Conservation (phyloP, 2,329 filamentous ascomycete genomes). For the Gaeumannomyces tritici region DNA sequence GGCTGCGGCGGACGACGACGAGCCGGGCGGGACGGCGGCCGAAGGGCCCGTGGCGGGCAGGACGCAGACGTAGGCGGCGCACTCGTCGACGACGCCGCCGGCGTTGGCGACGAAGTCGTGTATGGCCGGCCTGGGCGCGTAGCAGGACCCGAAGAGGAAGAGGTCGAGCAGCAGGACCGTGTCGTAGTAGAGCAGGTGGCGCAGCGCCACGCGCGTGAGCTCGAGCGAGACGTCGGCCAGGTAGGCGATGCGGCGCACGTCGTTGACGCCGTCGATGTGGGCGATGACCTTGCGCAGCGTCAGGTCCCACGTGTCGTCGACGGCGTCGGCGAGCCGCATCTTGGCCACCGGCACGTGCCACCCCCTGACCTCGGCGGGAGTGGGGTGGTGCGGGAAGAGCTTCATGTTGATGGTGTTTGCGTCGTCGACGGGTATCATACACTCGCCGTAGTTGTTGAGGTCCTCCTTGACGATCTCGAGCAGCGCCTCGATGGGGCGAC, state of each 20-base stretch:
- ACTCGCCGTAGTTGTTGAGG: slow-evolving; percentile 93
- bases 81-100: slow-evolving; percentile 73
- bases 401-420: slow-evolving; percentile 95
- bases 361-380: slow-evolving; percentile 67
- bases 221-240: slow-evolving; percentile 79
- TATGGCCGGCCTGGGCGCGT: slow-evolving; percentile 71
- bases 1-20: slow-evolving; percentile 1
- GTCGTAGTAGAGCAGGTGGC: slow-evolving; percentile 88
- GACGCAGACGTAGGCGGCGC: slow-evolving; percentile 69
- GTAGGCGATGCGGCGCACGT: slow-evolving; percentile 77
- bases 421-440: slow-evolving; percentile 95
- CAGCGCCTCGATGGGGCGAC: slow-evolving; percentile 71
- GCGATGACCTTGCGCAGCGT: slow-evolving; percentile 72
- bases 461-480: slow-evolving; percentile 77
- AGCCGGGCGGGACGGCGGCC: slow-evolving; percentile 4
- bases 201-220: slow-evolving; percentile 76
- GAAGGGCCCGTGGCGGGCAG: slow-evolving; percentile 9
- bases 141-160: slow-evolving; percentile 89
- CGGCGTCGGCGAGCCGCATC: slow-evolving; percentile 53
- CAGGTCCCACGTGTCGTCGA: slow-evolving; percentile 64
- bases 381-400: slow-evolving; percentile 73
- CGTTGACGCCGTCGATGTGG: slow-evolving; percentile 83
- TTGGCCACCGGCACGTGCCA: slow-evolving; percentile 85
- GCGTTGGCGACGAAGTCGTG: slow-evolving; percentile 69
- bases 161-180: slow-evolving; percentile 85